Evolutionary conservation across 1,284 basidiomycete genomes (phyloP).

Genomic region (Peniophora sp.): DNA sequence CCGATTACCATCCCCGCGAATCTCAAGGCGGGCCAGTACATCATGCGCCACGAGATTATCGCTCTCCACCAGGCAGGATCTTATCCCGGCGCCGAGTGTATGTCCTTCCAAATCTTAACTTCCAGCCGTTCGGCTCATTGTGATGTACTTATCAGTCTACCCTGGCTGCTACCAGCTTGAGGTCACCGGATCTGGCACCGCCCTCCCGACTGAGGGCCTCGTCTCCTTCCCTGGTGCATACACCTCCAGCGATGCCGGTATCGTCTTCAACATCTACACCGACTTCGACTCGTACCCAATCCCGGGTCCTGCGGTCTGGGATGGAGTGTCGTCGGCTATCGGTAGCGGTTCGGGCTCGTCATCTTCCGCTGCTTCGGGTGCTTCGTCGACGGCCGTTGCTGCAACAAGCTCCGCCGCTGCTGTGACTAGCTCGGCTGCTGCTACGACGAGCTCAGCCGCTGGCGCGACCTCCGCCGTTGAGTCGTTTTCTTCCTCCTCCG

Average conservation of each 20-base stretch:
- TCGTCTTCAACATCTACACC: conserved; percentile 25
- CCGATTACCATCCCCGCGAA: conserved; percentile 23
- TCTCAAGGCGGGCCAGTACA: conserved; percentile 26
- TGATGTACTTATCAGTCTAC: conserved; percentile 36
- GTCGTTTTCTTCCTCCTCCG: not conserved
- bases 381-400: not conserved
- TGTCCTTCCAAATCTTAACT: too few species aligned
- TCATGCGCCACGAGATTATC: conserved; percentile 30
- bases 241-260: conserved; percentile 50
- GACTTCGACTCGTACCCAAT: too few species aligned
- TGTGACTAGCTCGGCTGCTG: not conserved
- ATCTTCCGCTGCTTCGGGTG: not conserved
- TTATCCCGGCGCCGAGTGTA: conserved; percentile 49
- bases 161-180: conserved; percentile 58
- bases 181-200: conserved; percentile 43
- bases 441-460: not conserved
- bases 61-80: conserved; percentile 26
- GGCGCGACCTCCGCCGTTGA: conserved; percentile 28
- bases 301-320: too few species aligned
- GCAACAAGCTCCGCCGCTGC: not conserved
- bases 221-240: conserved; percentile 62
- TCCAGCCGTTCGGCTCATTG: too few species aligned
- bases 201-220: conserved; percentile 33
- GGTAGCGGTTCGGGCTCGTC: conserved; percentile 28
- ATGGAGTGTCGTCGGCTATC: conserved; percentile 22